Evolutionary conservation across 371 early-diverging fungal genomes (phyloP).

Genomic region (Neoconidiobolus thromboides): DNA sequence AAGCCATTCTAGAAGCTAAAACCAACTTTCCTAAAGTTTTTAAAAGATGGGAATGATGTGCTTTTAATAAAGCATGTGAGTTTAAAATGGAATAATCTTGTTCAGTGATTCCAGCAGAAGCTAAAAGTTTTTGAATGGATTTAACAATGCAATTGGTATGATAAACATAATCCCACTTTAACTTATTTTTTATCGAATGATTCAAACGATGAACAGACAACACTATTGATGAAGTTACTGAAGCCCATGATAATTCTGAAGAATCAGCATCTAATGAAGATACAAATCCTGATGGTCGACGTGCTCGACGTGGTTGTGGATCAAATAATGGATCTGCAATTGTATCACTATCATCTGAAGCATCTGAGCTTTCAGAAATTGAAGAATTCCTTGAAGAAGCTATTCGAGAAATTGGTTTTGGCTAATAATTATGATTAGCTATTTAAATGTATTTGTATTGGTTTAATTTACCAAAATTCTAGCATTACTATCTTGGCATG

Average conservation of each 20-base stretch:
- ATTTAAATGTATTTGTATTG: not conserved
- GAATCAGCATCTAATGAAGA: constrained; percentile 8
- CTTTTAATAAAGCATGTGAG: constrained; percentile 35
- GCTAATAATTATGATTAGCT: not conserved
- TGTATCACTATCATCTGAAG: constrained; percentile 7
- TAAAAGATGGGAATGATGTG: constrained; percentile 62
- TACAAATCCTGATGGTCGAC: constrained; percentile 12
- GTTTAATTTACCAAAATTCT: not conserved
- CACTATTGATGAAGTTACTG: constrained; percentile 37
- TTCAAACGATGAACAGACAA: constrained; percentile 42
- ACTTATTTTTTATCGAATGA: constrained; percentile 30
- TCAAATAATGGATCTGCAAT: constrained; percentile 6
- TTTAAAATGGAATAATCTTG: constrained; percentile 41
- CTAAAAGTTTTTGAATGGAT: constrained; percentile 64
- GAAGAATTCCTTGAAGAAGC: not conserved
- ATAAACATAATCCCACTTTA: constrained; percentile 34
- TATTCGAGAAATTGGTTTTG: not conserved
- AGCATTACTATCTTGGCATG: not conserved
- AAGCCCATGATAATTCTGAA: constrained; percentile 29
- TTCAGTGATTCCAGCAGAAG: constrained; percentile 51
- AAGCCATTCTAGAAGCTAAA: constrained; percentile 60
- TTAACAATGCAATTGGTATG: constrained; percentile 38
- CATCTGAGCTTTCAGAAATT: constrained; percentile 5
- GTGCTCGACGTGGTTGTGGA: constrained; percentile 4
- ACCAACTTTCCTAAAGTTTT: constrained; percentile 60